These are phyloP conservation scores for Cryphonectria radicalis DNA, from an alignment of 2,329 filamentous ascomycete genomes.

Conservation along the genomic window DNA sequence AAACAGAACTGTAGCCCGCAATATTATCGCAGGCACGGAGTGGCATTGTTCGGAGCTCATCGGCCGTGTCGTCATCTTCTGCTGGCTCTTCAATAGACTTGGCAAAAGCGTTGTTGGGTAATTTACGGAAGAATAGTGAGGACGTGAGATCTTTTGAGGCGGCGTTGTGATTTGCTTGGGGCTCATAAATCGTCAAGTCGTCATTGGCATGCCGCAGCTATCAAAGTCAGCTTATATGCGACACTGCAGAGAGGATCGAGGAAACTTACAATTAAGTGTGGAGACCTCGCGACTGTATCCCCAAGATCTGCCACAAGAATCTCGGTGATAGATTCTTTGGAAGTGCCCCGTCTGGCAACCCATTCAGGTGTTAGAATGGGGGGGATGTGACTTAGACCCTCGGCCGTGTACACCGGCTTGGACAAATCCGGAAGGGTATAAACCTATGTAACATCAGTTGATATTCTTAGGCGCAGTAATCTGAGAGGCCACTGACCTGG, in stretches of 20 bases:
- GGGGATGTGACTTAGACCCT: constrained; percentile 78
- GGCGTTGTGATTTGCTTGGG: constrained; percentile 59
- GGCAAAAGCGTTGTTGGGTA: constrained; percentile 70
- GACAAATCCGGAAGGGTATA: constrained; percentile 76
- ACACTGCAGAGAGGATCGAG: neutral
- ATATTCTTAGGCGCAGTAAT: neutral
- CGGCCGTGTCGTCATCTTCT: constrained; percentile 53
- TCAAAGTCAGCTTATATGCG: neutral
- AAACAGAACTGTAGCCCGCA: constrained; percentile 80
- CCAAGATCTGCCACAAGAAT: constrained; percentile 85
- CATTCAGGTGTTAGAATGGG: constrained; percentile 75
- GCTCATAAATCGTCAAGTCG: constrained; percentile 86
- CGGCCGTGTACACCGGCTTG: constrained; percentile 72
- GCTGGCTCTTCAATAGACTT: constrained; percentile 54
- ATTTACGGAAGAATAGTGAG: constrained; percentile 76
- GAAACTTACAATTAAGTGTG: constrained; percentile 78
- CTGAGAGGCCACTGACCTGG: constrained; percentile 58
- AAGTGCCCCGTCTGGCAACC: constrained; percentile 68
- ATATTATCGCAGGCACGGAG: constrained; percentile 66
- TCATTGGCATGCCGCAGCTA: constrained; percentile 79
- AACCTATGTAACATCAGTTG: constrained; percentile 54
- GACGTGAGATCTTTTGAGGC: constrained; percentile 52
- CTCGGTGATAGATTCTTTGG: constrained; percentile 76
- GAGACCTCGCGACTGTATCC: constrained; percentile 68
- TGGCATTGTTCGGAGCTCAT: constrained; percentile 53